Evolutionary conservation across 2,329 filamentous ascomycete species (phyloP), one percentile per base, ranked within the genome.

Genomic region (Phialocephala subalpina): DNA sequence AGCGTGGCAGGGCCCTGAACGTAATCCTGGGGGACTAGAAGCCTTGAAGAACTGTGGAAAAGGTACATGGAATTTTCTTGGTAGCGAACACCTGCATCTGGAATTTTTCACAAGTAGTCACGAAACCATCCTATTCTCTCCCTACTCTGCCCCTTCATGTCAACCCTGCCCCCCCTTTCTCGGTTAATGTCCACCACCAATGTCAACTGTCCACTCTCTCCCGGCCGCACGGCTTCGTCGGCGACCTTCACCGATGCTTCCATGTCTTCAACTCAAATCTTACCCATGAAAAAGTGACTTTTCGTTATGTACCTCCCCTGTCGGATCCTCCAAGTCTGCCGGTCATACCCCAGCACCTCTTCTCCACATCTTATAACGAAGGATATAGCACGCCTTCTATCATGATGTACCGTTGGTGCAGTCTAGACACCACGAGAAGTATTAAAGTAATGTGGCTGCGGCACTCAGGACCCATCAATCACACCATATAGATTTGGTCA

Each of bases 391-490:
- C 33, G 52, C 53, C 53, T 55, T 40, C 38, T 49, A 64, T 42
- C 36, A 60, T 33, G 33, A 67, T 60, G 49, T 66, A 58, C 60
- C 38, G 65, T 67, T 63, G 49, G 47, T 62, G 60, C 59, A 58
- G 59, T 52, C 49, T 33, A 55, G 61, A 49, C 60, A 40, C 11
- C 20, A 40, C 42, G 56, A 36, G 42, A 63, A 60, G 55, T 63
- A 63, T 66, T 66, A 63, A 63, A 66, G 64, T 56, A 65, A 60
- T 65, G 18, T 62, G 60, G 56, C 40, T 60, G 60, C 60, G 45
- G 36, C 60, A 55, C 38, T 42, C 27, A 27, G 25, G 9, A 22
- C n/a, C 49, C 40, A 33, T 57, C 14, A 25, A 49, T n/a, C 45
- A 25, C 42, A 59, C 45, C 57, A 36, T 53, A 3, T 64, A 20